phyloP scores from a whole-genome alignment of 2,329 filamentous ascomycete genomes.

The Sarocladium strictum region DNA sequence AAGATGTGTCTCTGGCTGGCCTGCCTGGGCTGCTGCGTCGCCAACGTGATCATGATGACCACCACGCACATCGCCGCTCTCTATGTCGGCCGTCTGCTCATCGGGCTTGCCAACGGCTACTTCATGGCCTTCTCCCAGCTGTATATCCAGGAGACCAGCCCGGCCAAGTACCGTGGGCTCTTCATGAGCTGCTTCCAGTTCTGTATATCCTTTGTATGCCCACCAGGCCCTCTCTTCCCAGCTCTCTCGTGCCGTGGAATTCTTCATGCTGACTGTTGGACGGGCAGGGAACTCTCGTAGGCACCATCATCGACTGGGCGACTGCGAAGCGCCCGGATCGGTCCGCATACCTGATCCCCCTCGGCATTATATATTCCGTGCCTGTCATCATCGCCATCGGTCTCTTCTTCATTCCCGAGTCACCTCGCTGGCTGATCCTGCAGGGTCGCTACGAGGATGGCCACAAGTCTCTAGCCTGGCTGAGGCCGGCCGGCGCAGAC shows the following conservation, averaged over 20 bases:
- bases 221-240: neutral
- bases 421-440: constrained; percentile 53
- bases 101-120: constrained; percentile 5
- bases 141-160: constrained; percentile 7
- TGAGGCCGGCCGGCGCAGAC: neutral
- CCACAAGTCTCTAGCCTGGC: neutral
- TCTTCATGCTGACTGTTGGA: neutral
- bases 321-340: constrained; percentile 2
- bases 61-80: constrained; percentile 3
- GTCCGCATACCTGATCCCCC: constrained; percentile 5
- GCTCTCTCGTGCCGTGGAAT: no score
- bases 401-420: constrained; percentile 53
- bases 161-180: constrained; percentile 1
- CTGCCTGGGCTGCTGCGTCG: constrained; percentile 3
- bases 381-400: neutral
- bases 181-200: constrained; percentile 9
- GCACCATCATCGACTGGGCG: constrained; percentile 7
- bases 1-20: constrained; percentile 8
- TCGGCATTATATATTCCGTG: neutral
- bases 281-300: constrained; percentile 1
- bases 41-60: constrained; percentile 8
- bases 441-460: constrained; percentile 4
- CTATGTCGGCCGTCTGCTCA: constrained; percentile 4
- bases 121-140: constrained; percentile 7
- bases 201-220: constrained; percentile 2